phyloP scores from a whole-genome alignment of 352 stramenopile species.

The Globisporangium polare region DNA sequence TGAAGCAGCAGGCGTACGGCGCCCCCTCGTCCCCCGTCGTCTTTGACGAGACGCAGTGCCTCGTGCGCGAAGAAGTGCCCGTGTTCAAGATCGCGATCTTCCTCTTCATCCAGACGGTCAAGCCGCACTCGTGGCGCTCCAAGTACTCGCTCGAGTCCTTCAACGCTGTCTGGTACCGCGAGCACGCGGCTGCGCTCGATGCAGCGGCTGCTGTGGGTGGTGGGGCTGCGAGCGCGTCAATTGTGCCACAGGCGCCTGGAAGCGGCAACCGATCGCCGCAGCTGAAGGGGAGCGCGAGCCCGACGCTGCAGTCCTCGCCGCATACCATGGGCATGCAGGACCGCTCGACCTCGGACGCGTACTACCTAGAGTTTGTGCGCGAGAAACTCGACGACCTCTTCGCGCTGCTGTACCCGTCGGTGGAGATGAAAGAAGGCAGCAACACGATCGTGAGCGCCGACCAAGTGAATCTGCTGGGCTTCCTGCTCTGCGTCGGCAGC shows the following conservation, averaged over 20 bases:
- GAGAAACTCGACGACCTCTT: slow-evolving; percentile 80
- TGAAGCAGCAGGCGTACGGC: slow-evolving; percentile 26
- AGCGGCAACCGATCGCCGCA: slow-evolving; percentile 42
- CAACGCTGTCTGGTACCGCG: slow-evolving; percentile 78
- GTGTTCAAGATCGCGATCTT: slow-evolving; percentile 79
- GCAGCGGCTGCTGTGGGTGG: slow-evolving; percentile 28
- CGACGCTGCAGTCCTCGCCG: slow-evolving; percentile 59
- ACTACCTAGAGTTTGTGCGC: slow-evolving; percentile 77
- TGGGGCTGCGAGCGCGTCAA: slow-evolving; percentile 7
- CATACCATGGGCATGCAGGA: slow-evolving; percentile 78
- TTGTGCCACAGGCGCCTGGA: not conserved
- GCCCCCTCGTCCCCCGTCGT: slow-evolving; percentile 16
- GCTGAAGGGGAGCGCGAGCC: slow-evolving; percentile 51
- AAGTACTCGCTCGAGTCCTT: slow-evolving; percentile 78
- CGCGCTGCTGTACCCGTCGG: slow-evolving; percentile 56
- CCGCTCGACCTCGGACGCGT: slow-evolving; percentile 70
- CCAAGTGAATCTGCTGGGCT: slow-evolving; percentile 69
- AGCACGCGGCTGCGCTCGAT: slow-evolving; percentile 50
- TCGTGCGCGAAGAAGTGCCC: slow-evolving; percentile 45
- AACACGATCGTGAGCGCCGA: slow-evolving; percentile 51
- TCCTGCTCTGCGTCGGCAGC: slow-evolving; percentile 61
- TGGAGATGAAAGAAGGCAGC: slow-evolving; percentile 46
- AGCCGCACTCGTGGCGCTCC: slow-evolving; percentile 64
- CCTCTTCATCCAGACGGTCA: slow-evolving; percentile 78
- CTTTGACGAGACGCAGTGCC: slow-evolving; percentile 55